Evolutionary conservation across 192 early-diverging fungal species (phyloP).

Genomic region (Funneliformis mosseae): DNA sequence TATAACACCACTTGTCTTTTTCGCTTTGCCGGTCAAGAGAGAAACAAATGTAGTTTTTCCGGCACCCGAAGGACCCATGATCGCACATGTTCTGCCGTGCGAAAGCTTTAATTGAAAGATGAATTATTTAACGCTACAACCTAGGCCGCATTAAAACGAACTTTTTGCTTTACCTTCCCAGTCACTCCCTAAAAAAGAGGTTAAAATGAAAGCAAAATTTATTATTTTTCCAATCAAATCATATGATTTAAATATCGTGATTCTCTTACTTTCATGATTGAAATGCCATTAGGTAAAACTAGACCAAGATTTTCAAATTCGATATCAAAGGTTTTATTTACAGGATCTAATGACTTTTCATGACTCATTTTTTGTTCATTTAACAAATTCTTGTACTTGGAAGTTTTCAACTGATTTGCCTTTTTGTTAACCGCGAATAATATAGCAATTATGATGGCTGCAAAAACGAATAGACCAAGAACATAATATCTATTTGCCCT

Average conservation of each 20-base stretch:
- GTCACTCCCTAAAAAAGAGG: slow-evolving; percentile 47
- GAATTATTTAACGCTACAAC: too few species aligned
- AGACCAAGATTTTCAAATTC: slow-evolving; percentile 48
- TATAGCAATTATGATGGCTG: slow-evolving; percentile 35
- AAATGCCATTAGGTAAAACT: slow-evolving; percentile 43
- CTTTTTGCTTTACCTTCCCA: slow-evolving; percentile 34
- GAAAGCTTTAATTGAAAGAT: slow-evolving; percentile 33
- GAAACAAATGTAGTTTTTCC: slow-evolving; percentile 67
- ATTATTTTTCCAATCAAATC: too few species aligned
- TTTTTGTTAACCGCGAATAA: slow-evolving; percentile 41
- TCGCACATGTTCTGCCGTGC: slow-evolving; percentile 59
- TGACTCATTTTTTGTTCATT: background rate
- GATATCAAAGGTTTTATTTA: slow-evolving; percentile 58
- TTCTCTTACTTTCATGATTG: slow-evolving; percentile 53
- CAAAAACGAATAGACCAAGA: slow-evolving; percentile 33
- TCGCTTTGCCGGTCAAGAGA: slow-evolving; percentile 65
- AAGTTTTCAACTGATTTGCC: slow-evolving; percentile 29
- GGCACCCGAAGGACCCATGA: slow-evolving; percentile 60
- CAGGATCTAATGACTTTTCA: slow-evolving; percentile 38
- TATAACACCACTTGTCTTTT: slow-evolving; percentile 54
- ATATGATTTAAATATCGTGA: background rate
- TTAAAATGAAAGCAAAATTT: background rate
- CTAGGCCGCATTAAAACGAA: too few species aligned
- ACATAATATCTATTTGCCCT: slow-evolving; percentile 40
- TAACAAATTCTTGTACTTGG: slow-evolving; percentile 33